A percentile compares a stretch with the other conserved stretches of the same genome.
Conservation (phyloP, 2,329 filamentous ascomycete species). For the Byssothecium circinans region DNA sequence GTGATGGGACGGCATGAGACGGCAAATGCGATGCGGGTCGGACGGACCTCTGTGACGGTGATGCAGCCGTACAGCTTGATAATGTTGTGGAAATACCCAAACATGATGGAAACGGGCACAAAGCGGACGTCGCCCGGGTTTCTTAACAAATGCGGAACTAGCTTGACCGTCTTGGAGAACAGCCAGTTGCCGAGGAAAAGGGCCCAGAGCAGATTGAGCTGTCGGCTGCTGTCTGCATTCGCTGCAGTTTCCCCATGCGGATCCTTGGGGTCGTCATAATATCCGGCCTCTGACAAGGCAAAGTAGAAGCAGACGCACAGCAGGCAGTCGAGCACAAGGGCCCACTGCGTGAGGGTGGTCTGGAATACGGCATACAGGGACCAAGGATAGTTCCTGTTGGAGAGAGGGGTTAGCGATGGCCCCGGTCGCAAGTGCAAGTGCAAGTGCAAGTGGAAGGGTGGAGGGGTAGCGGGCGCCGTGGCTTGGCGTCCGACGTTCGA, state of each 20-base stretch:
- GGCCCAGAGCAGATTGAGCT: constrained; percentile 32
- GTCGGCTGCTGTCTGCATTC: constrained; percentile 13
- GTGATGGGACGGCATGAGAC: neutral
- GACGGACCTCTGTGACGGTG: constrained; percentile 58
- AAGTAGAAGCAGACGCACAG: constrained; percentile 36
- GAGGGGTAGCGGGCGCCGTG: constrained; percentile 23
- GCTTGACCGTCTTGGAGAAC: constrained; percentile 88
- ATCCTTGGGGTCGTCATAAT: constrained; percentile 25
- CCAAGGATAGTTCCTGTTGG: constrained; percentile 80
- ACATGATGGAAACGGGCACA: constrained; percentile 81
- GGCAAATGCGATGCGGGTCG: constrained; percentile 25
- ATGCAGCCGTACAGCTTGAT: constrained; percentile 88
- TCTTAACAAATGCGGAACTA: constrained; percentile 81
- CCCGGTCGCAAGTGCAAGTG: no score
- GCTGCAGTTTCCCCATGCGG: no score
- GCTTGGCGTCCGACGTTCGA: constrained; percentile 26
- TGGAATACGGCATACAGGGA: constrained; percentile 91
- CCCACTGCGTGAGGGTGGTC: constrained; percentile 88
- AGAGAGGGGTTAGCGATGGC: constrained; percentile 30
- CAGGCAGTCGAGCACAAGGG: constrained; percentile 71
- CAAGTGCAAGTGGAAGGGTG: no score
- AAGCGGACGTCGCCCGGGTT: constrained; percentile 80
- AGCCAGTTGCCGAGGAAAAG: constrained; percentile 53
- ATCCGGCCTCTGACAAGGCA: constrained; percentile 35
- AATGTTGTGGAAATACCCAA: constrained; percentile 89